A percentile compares a stretch with the other conserved stretches of the same genome.
Conservation (phyloP, 108 stramenopile genomes). For the Bacterosira constricta region DNA sequence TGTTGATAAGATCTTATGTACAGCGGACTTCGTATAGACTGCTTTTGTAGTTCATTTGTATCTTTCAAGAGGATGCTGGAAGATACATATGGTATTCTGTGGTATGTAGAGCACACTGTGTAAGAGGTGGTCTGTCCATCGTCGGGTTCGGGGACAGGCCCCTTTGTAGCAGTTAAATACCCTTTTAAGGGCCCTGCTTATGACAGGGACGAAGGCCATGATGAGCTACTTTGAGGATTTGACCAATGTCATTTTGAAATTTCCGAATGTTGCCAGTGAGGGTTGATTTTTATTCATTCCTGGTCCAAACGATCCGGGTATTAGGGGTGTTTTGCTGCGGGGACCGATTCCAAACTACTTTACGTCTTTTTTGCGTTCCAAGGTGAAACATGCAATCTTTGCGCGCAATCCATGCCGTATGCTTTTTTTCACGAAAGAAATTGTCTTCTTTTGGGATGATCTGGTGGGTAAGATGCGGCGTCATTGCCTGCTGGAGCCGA, state of each 20-base stretch:
- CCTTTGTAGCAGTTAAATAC: too few relatives aligned
- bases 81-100: too few relatives aligned
- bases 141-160: too few relatives aligned
- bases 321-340: slow-evolving; percentile 63
- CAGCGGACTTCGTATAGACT: too few relatives aligned
- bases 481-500: slow-evolving; percentile 66
- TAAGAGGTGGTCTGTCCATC: too few relatives aligned
- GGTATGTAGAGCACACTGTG: too few relatives aligned
- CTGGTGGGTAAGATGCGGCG: slow-evolving; percentile 80
- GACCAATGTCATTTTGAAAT: slow-evolving; percentile 60
- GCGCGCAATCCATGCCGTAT: slow-evolving; percentile 90
- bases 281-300: slow-evolving; percentile 91
- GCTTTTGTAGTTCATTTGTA: too few relatives aligned
- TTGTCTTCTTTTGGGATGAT: slow-evolving; percentile 92
- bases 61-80: slow-evolving; percentile 31
- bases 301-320: slow-evolving; percentile 86
- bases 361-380: slow-evolving; percentile 44
- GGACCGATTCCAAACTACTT: slow-evolving; percentile 68
- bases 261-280: slow-evolving; percentile 56
- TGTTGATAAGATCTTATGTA: too few relatives aligned
- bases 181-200: too few relatives aligned
- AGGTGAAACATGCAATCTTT: slow-evolving; percentile 52
- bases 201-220: slow-evolving; percentile 49
- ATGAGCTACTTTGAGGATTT: slow-evolving; percentile 71
- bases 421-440: slow-evolving; percentile 84